phyloP scores from a whole-genome alignment of 148 eudicot genomes.

The Polygonum maritimum region DNA sequence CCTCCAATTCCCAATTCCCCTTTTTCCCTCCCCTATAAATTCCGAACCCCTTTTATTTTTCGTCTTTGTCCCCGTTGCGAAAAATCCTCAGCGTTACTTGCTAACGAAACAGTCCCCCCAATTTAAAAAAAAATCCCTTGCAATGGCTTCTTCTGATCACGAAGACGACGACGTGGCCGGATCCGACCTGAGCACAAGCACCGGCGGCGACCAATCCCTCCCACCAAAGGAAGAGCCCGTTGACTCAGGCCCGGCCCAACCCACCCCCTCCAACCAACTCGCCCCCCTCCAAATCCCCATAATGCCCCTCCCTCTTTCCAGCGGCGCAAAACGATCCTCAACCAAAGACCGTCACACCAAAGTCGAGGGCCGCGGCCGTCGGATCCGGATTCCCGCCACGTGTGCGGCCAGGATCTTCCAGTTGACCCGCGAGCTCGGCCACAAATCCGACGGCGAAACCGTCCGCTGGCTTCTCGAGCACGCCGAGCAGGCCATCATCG shows the following conservation, averaged over 20 bases:
- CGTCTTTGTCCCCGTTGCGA: slow-evolving; percentile 8
- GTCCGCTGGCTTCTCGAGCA: slow-evolving; percentile 33
- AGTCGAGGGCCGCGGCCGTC: slow-evolving; percentile 39
- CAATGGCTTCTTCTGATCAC: slow-evolving; percentile 6
- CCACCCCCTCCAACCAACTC: background rate
- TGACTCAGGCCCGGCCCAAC: slow-evolving; percentile 1
- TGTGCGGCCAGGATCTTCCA: slow-evolving; percentile 42
- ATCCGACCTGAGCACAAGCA: slow-evolving; percentile 22
- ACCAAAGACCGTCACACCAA: slow-evolving; percentile 36
- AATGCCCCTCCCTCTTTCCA: slow-evolving; percentile 1
- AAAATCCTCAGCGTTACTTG: background rate
- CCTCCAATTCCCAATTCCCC: background rate
- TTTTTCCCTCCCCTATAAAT: slow-evolving; percentile 1
- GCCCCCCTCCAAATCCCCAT: background rate
- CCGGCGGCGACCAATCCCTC: slow-evolving; percentile 12
- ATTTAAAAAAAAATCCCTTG: background rate
- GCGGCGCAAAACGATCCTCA: slow-evolving; percentile 15
- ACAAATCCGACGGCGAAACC: slow-evolving; percentile 38
- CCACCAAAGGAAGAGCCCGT: slow-evolving; percentile 15
- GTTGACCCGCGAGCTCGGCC: slow-evolving; percentile 31
- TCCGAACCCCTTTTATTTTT: background rate
- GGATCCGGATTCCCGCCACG: slow-evolving; percentile 39
- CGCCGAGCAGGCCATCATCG: slow-evolving; percentile 29
- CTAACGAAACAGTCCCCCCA: background rate
- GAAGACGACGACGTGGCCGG: slow-evolving; percentile 13